These are phyloP conservation scores for Rhazya stricta DNA, from an alignment of 257 asterid genomes.

Conservation along the genomic window DNA sequence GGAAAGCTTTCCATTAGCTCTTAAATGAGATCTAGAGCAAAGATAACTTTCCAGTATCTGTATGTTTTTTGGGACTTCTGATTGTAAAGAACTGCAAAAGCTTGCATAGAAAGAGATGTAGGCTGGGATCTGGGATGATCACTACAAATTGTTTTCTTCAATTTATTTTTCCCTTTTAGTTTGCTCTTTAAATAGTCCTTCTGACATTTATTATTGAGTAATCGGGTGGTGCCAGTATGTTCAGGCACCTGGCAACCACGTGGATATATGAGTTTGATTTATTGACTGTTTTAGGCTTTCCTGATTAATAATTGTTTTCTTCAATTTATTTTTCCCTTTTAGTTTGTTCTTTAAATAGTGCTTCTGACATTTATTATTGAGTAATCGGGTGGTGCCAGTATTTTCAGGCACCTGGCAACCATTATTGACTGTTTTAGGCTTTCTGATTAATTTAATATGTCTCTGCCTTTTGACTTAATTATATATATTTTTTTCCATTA, in stretches of 20 bases:
- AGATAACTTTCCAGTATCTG: background rate
- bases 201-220: background rate
- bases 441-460: conserved; percentile 9
- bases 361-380: background rate
- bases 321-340: background rate
- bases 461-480: background rate
- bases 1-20: background rate
- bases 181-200: background rate
- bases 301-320: background rate
- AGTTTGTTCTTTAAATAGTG: background rate
- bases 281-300: background rate
- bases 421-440: background rate
- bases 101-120: background rate
- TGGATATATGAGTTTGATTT: background rate
- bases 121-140: background rate
- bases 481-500: background rate
- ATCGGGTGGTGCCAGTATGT: background rate
- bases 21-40: background rate
- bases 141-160: background rate
- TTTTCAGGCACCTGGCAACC: background rate
- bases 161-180: background rate
- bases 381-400: background rate
- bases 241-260: background rate
- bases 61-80: background rate
- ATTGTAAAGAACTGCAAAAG: background rate